Evolutionary conservation across 2,329 filamentous ascomycete species (phyloP).

Genomic region (Pseudogymnoascus sp.): DNA sequence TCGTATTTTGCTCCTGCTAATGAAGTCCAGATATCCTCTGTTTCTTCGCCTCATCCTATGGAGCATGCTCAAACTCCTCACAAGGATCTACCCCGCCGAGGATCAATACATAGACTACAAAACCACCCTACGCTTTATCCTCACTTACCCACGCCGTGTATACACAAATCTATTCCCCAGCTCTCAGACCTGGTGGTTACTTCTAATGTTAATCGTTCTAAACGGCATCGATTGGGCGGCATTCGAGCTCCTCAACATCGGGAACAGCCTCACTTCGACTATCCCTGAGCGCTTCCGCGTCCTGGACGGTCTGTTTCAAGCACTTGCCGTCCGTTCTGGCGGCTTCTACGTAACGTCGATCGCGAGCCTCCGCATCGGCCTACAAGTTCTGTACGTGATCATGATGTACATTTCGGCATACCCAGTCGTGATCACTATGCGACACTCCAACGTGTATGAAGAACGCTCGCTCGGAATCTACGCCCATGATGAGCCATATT

Average conservation of each 20-base stretch:
- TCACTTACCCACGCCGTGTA: conserved; percentile 91
- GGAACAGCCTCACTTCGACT: conserved; percentile 34
- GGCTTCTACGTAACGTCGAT: conserved; percentile 80
- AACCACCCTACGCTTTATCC: conserved; percentile 59
- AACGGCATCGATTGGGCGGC: conserved; percentile 66
- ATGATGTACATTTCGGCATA: conserved; percentile 99
- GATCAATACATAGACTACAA: conserved; percentile 38
- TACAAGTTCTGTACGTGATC: conserved; percentile 88
- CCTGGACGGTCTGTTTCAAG: conserved; percentile 49
- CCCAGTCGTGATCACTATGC: conserved; percentile 90
- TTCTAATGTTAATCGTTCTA: conserved; percentile 71
- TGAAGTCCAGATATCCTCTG: conserved; percentile 90
- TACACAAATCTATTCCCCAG: conserved; percentile 92
- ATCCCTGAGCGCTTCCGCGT: not conserved
- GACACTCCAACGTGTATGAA: conserved; percentile 92
- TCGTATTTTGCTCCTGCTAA: conserved; percentile 82
- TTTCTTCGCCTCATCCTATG: conserved; percentile 94
- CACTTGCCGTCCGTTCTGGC: conserved; percentile 79
- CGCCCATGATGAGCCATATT: conserved; percentile 29
- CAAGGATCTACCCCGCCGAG: conserved; percentile 69
- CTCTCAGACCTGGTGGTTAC: conserved; percentile 90
- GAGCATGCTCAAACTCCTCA: conserved; percentile 59
- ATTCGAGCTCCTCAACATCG: conserved; percentile 68
- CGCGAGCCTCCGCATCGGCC: conserved; percentile 71
- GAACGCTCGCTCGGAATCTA: conserved; percentile 78